phyloP scores from a whole-genome alignment of 2,329 filamentous ascomycete species.

The Rachicladosporium sp. region DNA sequence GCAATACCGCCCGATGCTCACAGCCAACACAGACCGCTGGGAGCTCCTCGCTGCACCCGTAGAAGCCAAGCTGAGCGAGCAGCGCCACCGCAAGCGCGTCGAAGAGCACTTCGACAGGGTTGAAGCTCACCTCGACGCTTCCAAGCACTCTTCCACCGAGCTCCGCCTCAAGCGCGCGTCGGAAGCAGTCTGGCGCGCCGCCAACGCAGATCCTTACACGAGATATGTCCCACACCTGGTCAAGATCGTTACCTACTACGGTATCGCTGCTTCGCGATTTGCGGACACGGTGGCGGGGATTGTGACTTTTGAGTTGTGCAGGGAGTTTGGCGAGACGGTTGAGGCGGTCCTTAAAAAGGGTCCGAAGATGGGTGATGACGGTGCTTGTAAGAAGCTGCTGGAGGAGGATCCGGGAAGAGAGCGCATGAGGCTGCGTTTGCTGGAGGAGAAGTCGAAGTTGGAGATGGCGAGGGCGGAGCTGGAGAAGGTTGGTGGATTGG shows the following conservation, averaged over 20 bases:
- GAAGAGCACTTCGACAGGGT: conserved; percentile 18
- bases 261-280: conserved; percentile 52
- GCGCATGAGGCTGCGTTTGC: conserved; percentile 13
- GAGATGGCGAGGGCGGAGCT: conserved; percentile 18
- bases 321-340: conserved; percentile 7
- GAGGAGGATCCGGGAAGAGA: conserved; percentile 24
- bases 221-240: background rate
- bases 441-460: conserved; percentile 19
- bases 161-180: background rate
- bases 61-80: too few species aligned
- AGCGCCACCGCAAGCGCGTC: conserved; percentile 15
- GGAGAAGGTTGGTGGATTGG: background rate
- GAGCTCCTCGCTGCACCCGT: too few species aligned
- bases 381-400: conserved; percentile 18
- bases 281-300: conserved; percentile 37
- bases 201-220: too few species aligned
- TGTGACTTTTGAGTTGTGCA: conserved; percentile 13
- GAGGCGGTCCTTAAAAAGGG: conserved; percentile 5
- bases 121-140: conserved; percentile 4
- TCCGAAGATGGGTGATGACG: conserved; percentile 8
- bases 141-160: background rate
- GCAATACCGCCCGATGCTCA: too few species aligned
- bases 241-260: conserved; percentile 44
- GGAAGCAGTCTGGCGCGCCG: too few species aligned
- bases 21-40: too few species aligned